phyloP scores from a whole-genome alignment of 2,329 filamentous ascomycete species.

The Microascus cirrosus region DNA sequence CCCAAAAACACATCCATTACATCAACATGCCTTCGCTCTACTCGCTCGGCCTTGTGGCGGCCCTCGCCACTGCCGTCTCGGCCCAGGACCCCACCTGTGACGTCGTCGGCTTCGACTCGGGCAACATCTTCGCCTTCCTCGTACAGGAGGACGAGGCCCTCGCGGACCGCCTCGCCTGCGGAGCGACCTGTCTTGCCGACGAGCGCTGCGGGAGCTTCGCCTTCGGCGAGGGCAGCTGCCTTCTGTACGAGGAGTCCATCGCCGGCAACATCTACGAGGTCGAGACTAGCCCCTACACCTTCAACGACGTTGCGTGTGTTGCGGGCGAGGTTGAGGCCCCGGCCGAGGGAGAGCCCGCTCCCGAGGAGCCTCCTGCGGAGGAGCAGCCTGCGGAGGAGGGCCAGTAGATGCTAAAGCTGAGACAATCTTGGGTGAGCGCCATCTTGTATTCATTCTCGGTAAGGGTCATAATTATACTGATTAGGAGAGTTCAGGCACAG shows the following conservation, averaged over 20 bases:
- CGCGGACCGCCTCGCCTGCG: conserved; percentile 6
- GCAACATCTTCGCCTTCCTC: conserved; percentile 9
- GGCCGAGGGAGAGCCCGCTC: not conserved
- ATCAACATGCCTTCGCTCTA: not conserved
- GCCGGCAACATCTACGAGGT: not conserved
- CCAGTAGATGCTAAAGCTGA: not conserved
- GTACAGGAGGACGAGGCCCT: conserved; percentile 6
- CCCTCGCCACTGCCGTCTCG: not conserved
- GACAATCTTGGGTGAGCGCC: too few species aligned
- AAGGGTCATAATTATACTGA: too few species aligned
- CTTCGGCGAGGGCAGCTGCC: not conserved
- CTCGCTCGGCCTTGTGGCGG: not conserved
- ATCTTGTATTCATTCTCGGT: too few species aligned
- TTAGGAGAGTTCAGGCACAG: too few species aligned
- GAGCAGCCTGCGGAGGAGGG: not conserved
- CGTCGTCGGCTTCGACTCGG: conserved; percentile 3
- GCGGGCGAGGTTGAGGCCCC: not conserved
- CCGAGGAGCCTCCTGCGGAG: not conserved
- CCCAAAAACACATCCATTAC: not conserved
- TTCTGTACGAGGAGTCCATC: conserved; percentile 1
- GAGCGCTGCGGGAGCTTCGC: not conserved
- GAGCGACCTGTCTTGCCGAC: not conserved
- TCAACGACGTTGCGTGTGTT: conserved; percentile 3
- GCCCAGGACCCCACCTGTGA: not conserved
- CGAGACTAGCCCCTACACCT: conserved; percentile 2